Base-by-base conservation (phyloP, 768 basidiomycete genomes). In the Trametes cingulata region DNA sequence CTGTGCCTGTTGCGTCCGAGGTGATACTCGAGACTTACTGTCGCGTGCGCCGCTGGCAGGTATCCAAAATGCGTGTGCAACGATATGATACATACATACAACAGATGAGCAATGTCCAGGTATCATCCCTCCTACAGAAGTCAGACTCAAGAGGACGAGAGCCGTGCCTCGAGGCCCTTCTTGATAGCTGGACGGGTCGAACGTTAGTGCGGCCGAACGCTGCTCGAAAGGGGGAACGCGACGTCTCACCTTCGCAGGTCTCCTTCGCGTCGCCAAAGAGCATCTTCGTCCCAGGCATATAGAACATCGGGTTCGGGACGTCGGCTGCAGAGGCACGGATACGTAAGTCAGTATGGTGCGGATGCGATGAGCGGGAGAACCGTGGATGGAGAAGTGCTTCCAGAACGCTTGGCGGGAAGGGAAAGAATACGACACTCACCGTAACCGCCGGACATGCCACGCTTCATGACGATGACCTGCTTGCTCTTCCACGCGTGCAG, bases 221-320 rank as follows among this genome's bases (percentile, higher is more conserved):
- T 42, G 19, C 19, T 37, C 41, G 20, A 22, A 37, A 1, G 50
- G 20, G 20, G 17, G 20, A 33, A 3, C n/a, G n/a, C n/a, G n/a
- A n/a, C n/a, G n/a, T 25, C 64, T 51, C 14, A 88, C 90, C 92
- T 72, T 95, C 93, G 66, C 93, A 94, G 29, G 88, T 90, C 67
- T 91, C 89, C 70, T 93, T 93, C 35, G 93, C 93, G 72, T 95
- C 93, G 43, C 93, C 93, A 66, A 95, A 95, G 62, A 95, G 67
- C 93, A 95, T 95, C 76, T 87, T 90, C 22, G 93, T 90, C 45
- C 88, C 87, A 20, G 87, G 84, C 88, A 93, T 91, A 74, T 90
- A 95, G 80, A 95, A 95, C 88, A 95, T 90, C 19, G 93, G 93
- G 71, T 95, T 95, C 12, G 91, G 93, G 10, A 94, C 92, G 70